Conservation (phyloP, 176 grass and related monocot genomes). For the Oryza glaberrima region DNA sequence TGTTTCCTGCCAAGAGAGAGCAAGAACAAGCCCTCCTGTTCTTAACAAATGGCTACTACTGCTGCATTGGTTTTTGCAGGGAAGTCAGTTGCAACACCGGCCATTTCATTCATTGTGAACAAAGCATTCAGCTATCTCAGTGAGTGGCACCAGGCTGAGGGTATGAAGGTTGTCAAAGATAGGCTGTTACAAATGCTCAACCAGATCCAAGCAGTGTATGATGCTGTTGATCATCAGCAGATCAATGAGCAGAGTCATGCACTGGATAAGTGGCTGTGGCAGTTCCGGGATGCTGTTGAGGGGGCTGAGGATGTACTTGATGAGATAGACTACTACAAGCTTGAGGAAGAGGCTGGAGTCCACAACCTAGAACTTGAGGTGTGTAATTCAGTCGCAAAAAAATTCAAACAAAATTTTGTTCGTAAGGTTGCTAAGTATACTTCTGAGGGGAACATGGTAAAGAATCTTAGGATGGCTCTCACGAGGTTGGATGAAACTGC, state of each 20-base stretch:
- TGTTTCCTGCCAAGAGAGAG: background rate
- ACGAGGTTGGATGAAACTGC: background rate
- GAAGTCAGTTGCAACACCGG: slow-evolving; percentile 24
- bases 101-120: slow-evolving; percentile 27
- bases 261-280: too few relatives aligned
- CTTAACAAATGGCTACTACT: background rate
- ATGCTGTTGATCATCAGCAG: background rate
- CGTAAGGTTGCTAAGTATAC: background rate
- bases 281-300: slow-evolving; percentile 1
- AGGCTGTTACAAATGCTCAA: background rate
- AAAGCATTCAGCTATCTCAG: slow-evolving; percentile 33
- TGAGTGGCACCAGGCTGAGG: background rate
- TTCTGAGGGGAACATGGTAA: background rate
- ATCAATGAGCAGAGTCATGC: background rate
- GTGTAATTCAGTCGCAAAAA: background rate
- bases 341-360: background rate
- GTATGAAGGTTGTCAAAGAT: slow-evolving; percentile 2
- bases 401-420: background rate
- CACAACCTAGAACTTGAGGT: background rate
- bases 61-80: slow-evolving; percentile 32
- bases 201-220: slow-evolving; percentile 16
- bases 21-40: background rate
- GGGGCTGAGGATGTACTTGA: slow-evolving; percentile 21
- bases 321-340: slow-evolving; percentile 22
- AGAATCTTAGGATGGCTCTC: slow-evolving; percentile 14